Evolutionary conservation across 192 early-diverging fungal genomes (phyloP).

Genomic region (Kappamyces sp.): DNA sequence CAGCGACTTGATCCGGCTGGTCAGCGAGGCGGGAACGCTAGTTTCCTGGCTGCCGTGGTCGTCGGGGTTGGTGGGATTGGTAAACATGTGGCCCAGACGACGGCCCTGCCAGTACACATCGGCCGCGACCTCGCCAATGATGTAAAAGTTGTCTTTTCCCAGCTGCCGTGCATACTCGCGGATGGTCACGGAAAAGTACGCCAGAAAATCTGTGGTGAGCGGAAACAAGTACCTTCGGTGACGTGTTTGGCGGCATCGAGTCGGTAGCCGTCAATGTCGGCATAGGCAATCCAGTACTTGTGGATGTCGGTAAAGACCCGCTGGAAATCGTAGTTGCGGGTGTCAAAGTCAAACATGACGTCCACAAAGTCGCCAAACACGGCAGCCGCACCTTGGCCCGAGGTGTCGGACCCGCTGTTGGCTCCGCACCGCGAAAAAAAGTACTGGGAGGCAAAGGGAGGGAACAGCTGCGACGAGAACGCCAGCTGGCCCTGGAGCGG

Average conservation of each 20-base stretch:
- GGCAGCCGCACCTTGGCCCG: conserved; percentile 3
- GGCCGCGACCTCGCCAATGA: conserved; percentile 8
- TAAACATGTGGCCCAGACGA: conserved; percentile 10
- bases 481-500: background rate
- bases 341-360: conserved; percentile 11
- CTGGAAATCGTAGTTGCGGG: conserved; percentile 9
- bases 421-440: conserved; percentile 8
- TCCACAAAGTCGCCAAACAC: conserved; percentile 9
- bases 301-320: conserved; percentile 1
- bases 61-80: conserved; percentile 10
- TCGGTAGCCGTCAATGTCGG: conserved; percentile 3
- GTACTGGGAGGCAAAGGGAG: background rate
- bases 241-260: conserved; percentile 9
- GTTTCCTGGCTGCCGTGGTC: background rate
- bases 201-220: background rate
- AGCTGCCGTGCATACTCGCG: conserved; percentile 1
- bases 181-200: conserved; percentile 1
- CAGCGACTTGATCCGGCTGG: conserved; percentile 5
- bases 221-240: background rate
- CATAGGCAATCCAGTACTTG: conserved; percentile 10
- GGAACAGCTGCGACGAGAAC: conserved; percentile 2
- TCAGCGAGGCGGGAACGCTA: background rate
- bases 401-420: background rate
- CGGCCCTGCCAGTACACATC: conserved; percentile 6
- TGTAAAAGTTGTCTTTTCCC: conserved; percentile 8